Base-by-base conservation (phyloP, 352 stramenopile species). In the Chrysophaeum taylorii region DNA sequence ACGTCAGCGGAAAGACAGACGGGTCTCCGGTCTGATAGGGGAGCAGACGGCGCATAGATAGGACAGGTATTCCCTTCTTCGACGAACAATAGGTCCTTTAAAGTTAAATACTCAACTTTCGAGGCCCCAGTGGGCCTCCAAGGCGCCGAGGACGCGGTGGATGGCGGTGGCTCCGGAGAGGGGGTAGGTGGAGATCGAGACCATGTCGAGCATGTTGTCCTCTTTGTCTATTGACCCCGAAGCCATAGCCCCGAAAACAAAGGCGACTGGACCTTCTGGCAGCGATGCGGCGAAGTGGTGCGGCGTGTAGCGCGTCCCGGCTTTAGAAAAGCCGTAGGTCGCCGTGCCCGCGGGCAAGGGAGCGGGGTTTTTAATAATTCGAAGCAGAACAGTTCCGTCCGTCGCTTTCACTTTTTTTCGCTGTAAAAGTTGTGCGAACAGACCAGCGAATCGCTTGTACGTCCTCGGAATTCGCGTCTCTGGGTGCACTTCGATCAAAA, bases 401-500 rank as follows among this genome's bases (percentile, higher is more conserved):
- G 90, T 93, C 62, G 94, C 96, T 70, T 96, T 94, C 78, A 99
- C 98, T 83, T 98, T 99, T 79, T 99, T 89, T 83, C 97, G 98
- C 84, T 99, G 95, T 27, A 99, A 86, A 69, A 99, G 78, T 88
- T 99, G 96, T 63, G 99, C 95, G 76, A 82, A 80, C 16, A 86
- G 70, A 25, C 82, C 81, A 7, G 78, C 76, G 70, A 88, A 88
- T 43, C 95, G 89, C 83, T 99, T 99, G 86, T 98, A 99, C 33
- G 95, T 99, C 72, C 96, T 84, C 48, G 96, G 96, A 75, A 99
- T 96, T 57, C 96, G 89, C 80, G 98, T 96, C 75, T 96, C 88
- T 23, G 94, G 92, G 85, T 96, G 97, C 57, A 99, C 87, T 78
- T 99, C 92, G 74, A 99, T 89, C 52, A 99, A 86, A 27, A 99